Evolutionary conservation across 345 rosid genomes (phyloP), one percentile per base, ranked within the genome.

Genomic region (Adansonia digitata): DNA sequence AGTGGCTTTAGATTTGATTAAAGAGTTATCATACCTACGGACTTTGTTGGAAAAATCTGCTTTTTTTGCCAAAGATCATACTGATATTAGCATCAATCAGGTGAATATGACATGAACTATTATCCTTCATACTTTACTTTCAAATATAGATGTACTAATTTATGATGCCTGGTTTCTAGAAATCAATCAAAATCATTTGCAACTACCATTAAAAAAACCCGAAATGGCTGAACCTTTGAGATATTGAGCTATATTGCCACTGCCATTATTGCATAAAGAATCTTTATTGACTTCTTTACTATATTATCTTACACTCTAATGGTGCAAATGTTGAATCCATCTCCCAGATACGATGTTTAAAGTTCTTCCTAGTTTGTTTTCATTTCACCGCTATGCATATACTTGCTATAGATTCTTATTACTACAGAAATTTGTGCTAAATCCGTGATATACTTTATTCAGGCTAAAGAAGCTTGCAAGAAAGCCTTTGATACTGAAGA

Each of bases 401-500:
- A 24, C 7, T 43, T 14, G 3, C 7, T 11, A 29, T 48, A 18
- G 49, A 29, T 49, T 31, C 29, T 29, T 12, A 11, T 17, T 20
- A 51, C 37, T 51, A 14, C 26, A 34, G 48, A 53, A 55, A 40
- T 72, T 40, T 0, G 2, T 39, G 65, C 11, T 39, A 53, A 66
- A 56, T 14, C 49, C 1, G 17, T 46, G 29, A 27, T 18, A 7
- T 68, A 7, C 57, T 22, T 4, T 39, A 59, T 77, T 24, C 81
- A 89, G 96, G 87, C 88, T 57, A 85, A 81, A 77, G 91, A 89
- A 80, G 90, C 89, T 70, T 74, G 88, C 69, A 81, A 67, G 77
- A 86, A 80, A 80, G 91, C 87, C 65, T 76, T 66, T 53, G 85
- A 88, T 74, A 90, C 85, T 66, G 88, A 84, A 76, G 89, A 83